Percentiles rank a stretch among this genome's conserved stretches.
phyloP scores from a whole-genome alignment of 83 land plant species.

The Isoetes engelmannii region DNA sequence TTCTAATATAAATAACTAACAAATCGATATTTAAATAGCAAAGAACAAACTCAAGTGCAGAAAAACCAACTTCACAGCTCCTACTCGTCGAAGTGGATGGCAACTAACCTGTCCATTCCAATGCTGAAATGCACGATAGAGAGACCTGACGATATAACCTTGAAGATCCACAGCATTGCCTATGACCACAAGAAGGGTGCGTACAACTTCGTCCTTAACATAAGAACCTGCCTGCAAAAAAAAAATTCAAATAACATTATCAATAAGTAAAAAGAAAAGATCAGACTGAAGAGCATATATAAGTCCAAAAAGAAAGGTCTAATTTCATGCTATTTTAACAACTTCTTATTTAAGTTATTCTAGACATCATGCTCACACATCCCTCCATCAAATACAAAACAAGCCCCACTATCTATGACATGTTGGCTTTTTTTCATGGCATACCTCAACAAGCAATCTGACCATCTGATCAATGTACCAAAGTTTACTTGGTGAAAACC shows the following conservation, averaged over 20 bases:
- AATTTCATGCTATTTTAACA: background rate
- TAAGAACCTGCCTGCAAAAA: conserved; percentile 74
- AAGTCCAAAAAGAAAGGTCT: background rate
- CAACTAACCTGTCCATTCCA: conserved; percentile 64
- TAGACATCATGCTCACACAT: too few species aligned
- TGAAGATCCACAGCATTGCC: conserved; percentile 91
- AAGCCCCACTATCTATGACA: too few species aligned
- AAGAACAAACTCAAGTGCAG: background rate
- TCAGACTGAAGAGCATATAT: background rate
- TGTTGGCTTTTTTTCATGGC: background rate
- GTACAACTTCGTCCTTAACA: conserved; percentile 80
- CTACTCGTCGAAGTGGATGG: too few species aligned
- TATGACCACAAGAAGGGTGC: conserved; percentile 76
- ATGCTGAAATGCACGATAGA: conserved; percentile 58
- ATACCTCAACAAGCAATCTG: conserved; percentile 84
- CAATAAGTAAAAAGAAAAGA: background rate
- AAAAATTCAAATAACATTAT: background rate
- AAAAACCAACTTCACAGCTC: background rate
- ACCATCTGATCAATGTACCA: conserved; percentile 99
- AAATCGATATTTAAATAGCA: background rate
- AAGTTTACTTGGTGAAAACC: conserved; percentile 76
- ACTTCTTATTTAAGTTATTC: background rate
- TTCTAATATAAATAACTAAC: background rate
- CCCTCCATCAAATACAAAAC: too few species aligned
- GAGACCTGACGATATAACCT: conserved; percentile 77